Evolutionary conservation across 2,329 filamentous ascomycete genomes (phyloP).

Genomic region (Purpureocillium lavendulum): DNA sequence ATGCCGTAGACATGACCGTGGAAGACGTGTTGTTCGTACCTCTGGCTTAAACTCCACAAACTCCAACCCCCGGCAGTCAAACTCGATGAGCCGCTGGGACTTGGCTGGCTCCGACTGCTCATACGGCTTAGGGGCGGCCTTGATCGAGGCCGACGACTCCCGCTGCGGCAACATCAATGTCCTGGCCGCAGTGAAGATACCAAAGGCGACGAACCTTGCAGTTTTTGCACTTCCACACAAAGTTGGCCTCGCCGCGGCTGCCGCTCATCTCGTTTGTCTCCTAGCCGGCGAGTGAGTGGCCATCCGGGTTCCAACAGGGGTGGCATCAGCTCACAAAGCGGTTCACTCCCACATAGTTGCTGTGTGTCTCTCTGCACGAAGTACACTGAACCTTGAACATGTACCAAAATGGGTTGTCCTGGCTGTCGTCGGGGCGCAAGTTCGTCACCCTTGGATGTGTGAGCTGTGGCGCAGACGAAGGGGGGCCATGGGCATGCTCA

Average conservation of each 20-base stretch:
- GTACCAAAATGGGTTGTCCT: conserved; percentile 84
- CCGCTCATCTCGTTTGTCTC: conserved; percentile 87
- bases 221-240: conserved; percentile 99
- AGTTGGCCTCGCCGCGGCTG: conserved; percentile 92
- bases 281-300: conserved; percentile 34
- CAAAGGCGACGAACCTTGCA: conserved; percentile 62
- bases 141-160: conserved; percentile 81
- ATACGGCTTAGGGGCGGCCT: conserved; percentile 64
- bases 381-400: conserved; percentile 98
- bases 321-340: conserved; percentile 61
- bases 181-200: not conserved
- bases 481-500: conserved; percentile 25
- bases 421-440: conserved; percentile 74
- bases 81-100: conserved; percentile 70
- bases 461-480: conserved; percentile 1
- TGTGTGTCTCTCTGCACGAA: conserved; percentile 87
- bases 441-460: conserved; percentile 65
- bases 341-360: conserved; percentile 78
- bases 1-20: not conserved
- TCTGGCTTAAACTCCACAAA: conserved; percentile 88
- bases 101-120: conserved; percentile 64
- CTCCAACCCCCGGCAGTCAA: conserved; percentile 91
- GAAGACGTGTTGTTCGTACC: conserved; percentile 35
- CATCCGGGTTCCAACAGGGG: conserved; percentile 1
- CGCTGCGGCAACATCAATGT: conserved; percentile 39